Evolutionary conservation across 2,329 filamentous ascomycete genomes (phyloP), one percentile per base, ranked within the genome.

Genomic region (Penicillium digitatum): DNA sequence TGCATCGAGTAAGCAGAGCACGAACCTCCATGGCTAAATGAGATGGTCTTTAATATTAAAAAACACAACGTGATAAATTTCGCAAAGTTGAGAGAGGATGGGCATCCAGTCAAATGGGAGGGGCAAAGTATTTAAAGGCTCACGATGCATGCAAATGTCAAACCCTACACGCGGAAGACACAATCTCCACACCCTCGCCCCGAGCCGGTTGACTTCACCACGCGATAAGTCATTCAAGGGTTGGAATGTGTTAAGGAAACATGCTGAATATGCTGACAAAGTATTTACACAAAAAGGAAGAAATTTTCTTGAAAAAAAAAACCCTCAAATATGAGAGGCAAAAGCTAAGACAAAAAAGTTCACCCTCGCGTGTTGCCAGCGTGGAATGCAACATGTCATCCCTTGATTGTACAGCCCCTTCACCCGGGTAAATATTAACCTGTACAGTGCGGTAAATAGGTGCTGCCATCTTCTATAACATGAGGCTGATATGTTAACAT

Each of bases 351-450:
- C 29, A 35, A 37, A 53, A 35, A 37, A 53, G 42, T 55, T 55
- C 53, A 27, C 48, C 53, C 53, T 55, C 48, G 53, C 53, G 52
- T 58, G 57, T 59, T 45, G 43, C 46, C 55, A 27, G 29, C 43
- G 39, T 58, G 59, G 61, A 64, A 64, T 63, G 62, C 54, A 54
- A 57, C 57, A 62, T 61, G 58, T 62, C 59, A 65, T 64, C 61
- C 61, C 61, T 64, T 64, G 61, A 62, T 65, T 62, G 57, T 58
- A 62, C 59, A 59, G 62, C 62, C 62, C 52, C 37, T 44, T 50
- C 16, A 14, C 48, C 48, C 38, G 48, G 48, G 48, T 18, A 49
- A 26, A 43, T 42, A 37, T 11, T 42, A 12, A 12, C 27, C 11
- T 42, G 16, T 11, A 44, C 5, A 2, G 18, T 3, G n/a, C n/a